Conservation (phyloP, 2,329 filamentous ascomycete species). For the Phaeosphaeriaceae sp. region DNA sequence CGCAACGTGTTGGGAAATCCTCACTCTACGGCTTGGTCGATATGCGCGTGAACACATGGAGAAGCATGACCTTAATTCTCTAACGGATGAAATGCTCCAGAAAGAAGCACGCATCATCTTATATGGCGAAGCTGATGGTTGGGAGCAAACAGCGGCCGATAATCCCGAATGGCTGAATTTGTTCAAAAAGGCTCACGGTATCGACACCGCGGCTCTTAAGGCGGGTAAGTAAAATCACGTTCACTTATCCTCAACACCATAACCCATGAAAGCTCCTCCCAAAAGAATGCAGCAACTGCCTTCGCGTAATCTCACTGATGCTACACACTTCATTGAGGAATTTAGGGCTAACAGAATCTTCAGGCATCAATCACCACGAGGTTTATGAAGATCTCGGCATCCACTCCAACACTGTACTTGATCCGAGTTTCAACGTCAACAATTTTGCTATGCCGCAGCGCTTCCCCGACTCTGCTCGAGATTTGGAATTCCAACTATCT, state of each 20-base stretch:
- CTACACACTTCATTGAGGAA: not conserved
- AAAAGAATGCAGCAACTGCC: too few relatives aligned
- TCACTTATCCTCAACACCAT: too few relatives aligned
- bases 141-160: slow-evolving; percentile 53
- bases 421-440: slow-evolving; percentile 37
- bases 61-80: slow-evolving; percentile 40
- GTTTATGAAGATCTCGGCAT: slow-evolving; percentile 45
- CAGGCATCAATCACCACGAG: slow-evolving; percentile 29
- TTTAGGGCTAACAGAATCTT: not conserved
- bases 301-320: too few relatives aligned
- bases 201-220: slow-evolving; percentile 25
- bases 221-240: slow-evolving; percentile 9
- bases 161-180: slow-evolving; percentile 56
- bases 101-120: slow-evolving; percentile 54
- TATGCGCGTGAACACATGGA: slow-evolving; percentile 51
- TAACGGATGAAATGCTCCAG: slow-evolving; percentile 60
- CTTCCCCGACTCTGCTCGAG: slow-evolving; percentile 20
- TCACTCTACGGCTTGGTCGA: slow-evolving; percentile 54
- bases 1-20: slow-evolving; percentile 58
- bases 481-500: slow-evolving; percentile 35
- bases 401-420: slow-evolving; percentile 24
- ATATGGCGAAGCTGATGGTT: slow-evolving; percentile 57
- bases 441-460: slow-evolving; percentile 28
- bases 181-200: slow-evolving; percentile 58
- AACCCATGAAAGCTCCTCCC: too few relatives aligned